These are phyloP conservation scores for Colletotrichum somersetense DNA, from an alignment of 2,329 filamentous ascomycete genomes.

Conservation along the genomic window DNA sequence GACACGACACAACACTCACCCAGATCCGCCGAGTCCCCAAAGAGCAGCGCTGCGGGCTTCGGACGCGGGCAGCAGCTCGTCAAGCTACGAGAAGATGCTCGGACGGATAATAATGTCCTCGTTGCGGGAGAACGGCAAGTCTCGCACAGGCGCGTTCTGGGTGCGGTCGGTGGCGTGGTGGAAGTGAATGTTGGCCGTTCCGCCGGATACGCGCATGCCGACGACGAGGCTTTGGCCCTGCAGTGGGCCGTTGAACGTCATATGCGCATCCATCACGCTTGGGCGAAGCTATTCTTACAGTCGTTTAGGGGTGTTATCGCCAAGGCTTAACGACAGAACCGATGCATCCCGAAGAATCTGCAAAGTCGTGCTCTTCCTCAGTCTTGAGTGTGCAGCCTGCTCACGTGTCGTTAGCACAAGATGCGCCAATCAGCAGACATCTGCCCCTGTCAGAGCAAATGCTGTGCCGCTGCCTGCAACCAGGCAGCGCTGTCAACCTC, in stretches of 20 bases:
- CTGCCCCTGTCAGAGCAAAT: not conserved
- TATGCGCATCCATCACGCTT: not conserved
- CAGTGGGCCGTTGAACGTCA: not conserved
- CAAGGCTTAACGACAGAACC: not conserved
- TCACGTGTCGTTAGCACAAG: not conserved
- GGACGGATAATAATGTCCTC: not conserved
- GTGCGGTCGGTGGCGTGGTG: not conserved
- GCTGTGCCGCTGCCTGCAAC: not conserved
- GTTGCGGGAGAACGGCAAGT: not conserved
- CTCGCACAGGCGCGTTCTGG: not conserved
- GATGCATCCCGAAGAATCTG: not conserved
- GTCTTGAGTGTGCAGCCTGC: not conserved
- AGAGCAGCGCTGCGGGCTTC: not conserved
- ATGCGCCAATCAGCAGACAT: not conserved
- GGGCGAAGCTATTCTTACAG: not conserved
- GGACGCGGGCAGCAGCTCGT: not conserved
- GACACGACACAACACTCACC: not conserved
- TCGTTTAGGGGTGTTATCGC: not conserved
- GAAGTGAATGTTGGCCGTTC: not conserved
- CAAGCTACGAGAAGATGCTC: not conserved
- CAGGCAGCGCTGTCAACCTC: too few species aligned
- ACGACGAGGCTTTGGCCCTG: not conserved
- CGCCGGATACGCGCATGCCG: slow-evolving; percentile 3
- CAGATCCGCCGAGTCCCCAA: not conserved
- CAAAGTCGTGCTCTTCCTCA: not conserved